Evolutionary conservation across 1,139 yeast genomes (phyloP).

Genomic region (Pneumocystis wakefieldiae): DNA sequence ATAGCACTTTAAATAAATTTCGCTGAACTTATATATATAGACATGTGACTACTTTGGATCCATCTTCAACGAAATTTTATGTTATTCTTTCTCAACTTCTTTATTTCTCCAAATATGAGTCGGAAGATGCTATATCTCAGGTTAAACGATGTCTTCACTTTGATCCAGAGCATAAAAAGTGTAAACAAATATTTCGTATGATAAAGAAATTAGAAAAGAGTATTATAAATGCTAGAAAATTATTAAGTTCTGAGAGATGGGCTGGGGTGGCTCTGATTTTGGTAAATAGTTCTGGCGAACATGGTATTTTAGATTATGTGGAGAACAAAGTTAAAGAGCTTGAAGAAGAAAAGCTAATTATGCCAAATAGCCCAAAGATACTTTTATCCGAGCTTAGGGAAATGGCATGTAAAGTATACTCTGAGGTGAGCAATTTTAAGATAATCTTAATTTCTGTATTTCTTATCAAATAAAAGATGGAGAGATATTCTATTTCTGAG

Average conservation of each 20-base stretch:
- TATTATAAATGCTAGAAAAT: slow-evolving; percentile 14
- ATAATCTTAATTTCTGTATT: slow-evolving; percentile 11
- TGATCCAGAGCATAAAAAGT: slow-evolving; percentile 48
- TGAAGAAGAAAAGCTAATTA: slow-evolving; percentile 5
- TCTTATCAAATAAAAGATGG: slow-evolving; percentile 1
- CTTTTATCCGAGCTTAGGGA: slow-evolving; percentile 25
- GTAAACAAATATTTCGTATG: slow-evolving; percentile 37
- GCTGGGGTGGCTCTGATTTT: slow-evolving; percentile 9
- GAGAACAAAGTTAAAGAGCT: slow-evolving; percentile 3
- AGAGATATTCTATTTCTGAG: slow-evolving; percentile 23
- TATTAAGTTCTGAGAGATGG: slow-evolving; percentile 12
- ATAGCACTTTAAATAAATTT: slow-evolving; percentile 14
- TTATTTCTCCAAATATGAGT: slow-evolving; percentile 38
- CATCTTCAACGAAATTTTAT: slow-evolving; percentile 17
- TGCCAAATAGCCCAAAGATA: slow-evolving; percentile 10
- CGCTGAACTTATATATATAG: slow-evolving; percentile 8
- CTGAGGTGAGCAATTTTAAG: slow-evolving; percentile 18
- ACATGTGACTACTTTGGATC: slow-evolving; percentile 9
- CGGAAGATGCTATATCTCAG: slow-evolving; percentile 34
- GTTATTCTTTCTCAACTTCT: slow-evolving; percentile 29
- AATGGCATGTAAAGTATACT: slow-evolving; percentile 35
- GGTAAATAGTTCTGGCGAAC: slow-evolving; percentile 4
- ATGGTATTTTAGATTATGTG: slow-evolving; percentile 8
- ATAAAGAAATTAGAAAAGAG: slow-evolving; percentile 29
- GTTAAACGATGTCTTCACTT: slow-evolving; percentile 49